Evolutionary conservation across 225 moss, liverwort and hornwort species (phyloP), one percentile per base, ranked within the genome.

Genomic region (Sphagnum contortum): DNA sequence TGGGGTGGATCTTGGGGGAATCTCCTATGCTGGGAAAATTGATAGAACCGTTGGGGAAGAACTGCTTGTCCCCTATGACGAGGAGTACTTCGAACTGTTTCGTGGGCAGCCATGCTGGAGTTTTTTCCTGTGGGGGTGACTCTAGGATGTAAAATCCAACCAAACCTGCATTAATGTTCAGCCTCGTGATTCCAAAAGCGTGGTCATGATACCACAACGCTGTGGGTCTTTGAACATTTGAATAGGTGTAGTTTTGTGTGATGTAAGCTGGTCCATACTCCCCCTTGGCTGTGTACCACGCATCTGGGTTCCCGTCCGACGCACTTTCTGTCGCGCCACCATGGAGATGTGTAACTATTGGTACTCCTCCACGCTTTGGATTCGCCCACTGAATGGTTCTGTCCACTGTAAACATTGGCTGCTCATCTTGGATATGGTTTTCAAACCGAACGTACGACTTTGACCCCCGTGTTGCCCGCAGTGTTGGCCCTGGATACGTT

Each of bases 191-290:
- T 4, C 91, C 91, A 10, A 92, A 73, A 0, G 78, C 5, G 68
- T 92, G 89, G 48, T 92, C 92, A 48, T 89, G 92, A 72, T 92
- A 92, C 87, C 88, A 92, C 0, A 84, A 64, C 71, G 75, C 57
- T 44, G 66, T 44, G 3, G 87, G 60, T 7, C 57, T 68, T 67
- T 87, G 81, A 9, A 75, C 52, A 70, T 89, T 89, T 3, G 74
- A 66, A 67, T 87, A 84, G 2, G 79, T 77, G 74, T 68, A 76
- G 58, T 87, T 84, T 12, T 63, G 50, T 3, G 68, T 74, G 14
- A 1, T 0, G 64, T 45, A 90, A 2, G 57, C 53, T 0, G 75
- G 73, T 6, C 87, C 86, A 50, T 63, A 8, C 44, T 89, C 87
- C 2, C 80, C 84, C 1, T 48, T 3, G 0, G 64, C 70, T 0